phyloP scores from a whole-genome alignment of 2,329 filamentous ascomycete genomes.

The Cadophora luteo-olivacea region DNA sequence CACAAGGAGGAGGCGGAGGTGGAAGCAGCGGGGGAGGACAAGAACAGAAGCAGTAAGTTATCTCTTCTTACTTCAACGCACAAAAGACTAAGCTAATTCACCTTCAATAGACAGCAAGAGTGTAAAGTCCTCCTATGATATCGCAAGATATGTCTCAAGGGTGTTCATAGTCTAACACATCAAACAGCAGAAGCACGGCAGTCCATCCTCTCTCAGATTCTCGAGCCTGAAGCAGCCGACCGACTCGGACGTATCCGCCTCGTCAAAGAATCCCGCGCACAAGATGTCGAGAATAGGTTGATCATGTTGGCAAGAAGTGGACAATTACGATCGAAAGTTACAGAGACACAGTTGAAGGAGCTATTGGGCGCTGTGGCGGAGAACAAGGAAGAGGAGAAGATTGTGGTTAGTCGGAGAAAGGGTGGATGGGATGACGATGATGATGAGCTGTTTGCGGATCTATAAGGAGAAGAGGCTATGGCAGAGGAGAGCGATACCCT shows the following conservation, averaged over 20 bases:
- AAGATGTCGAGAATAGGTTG: slow-evolving; percentile 89
- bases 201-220: slow-evolving; percentile 87
- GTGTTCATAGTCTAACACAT: slow-evolving; percentile 44
- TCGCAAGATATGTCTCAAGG: not conserved
- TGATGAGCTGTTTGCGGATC: slow-evolving; percentile 69
- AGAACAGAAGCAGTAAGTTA: slow-evolving; percentile 60
- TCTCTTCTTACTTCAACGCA: not conserved
- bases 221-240: slow-evolving; percentile 91
- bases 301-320: slow-evolving; percentile 90
- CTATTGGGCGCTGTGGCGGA: slow-evolving; percentile 85
- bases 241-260: slow-evolving; percentile 92
- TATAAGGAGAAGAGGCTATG: slow-evolving; percentile 46
- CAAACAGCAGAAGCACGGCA: slow-evolving; percentile 72
- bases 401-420: slow-evolving; percentile 84
- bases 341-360: slow-evolving; percentile 92
- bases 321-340: slow-evolving; percentile 86
- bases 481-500: not conserved
- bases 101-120: slow-evolving; percentile 14
- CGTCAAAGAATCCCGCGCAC: slow-evolving; percentile 90
- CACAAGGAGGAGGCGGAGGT: slow-evolving; percentile 62
- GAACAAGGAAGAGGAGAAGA: slow-evolving; percentile 77
- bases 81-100: not conserved
- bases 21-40: slow-evolving; percentile 55
- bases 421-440: slow-evolving; percentile 87
- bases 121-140: not conserved